A percentile compares a stretch with the other conserved stretches of the same genome.
phyloP scores from a whole-genome alignment of 2,329 filamentous ascomycete genomes.

The Cladosporium phlei region DNA sequence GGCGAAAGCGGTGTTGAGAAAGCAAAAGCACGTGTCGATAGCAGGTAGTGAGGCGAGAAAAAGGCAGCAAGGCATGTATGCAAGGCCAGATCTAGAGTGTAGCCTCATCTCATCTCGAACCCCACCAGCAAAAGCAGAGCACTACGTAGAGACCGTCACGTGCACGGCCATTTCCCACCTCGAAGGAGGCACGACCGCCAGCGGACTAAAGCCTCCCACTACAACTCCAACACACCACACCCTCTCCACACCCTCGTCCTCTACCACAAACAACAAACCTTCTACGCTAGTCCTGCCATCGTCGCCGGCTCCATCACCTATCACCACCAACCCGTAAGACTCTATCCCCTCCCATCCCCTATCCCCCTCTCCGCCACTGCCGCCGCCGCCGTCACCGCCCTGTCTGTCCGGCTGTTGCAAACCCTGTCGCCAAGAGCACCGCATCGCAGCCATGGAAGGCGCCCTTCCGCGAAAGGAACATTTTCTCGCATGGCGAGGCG shows the following conservation, averaged over 20 bases:
- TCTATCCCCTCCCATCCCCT: neutral
- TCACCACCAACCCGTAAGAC: slow-evolving; percentile 10
- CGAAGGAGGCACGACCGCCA: too few relatives aligned
- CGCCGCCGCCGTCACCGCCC: too few relatives aligned
- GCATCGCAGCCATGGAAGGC: neutral
- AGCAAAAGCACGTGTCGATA: too few relatives aligned
- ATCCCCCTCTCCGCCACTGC: slow-evolving; percentile 3
- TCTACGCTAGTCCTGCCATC: slow-evolving; percentile 9
- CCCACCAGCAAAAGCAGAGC: too few relatives aligned
- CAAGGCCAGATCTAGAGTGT: too few relatives aligned
- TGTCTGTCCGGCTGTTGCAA: too few relatives aligned
- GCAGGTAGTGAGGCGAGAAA: too few relatives aligned
- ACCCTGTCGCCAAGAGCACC: slow-evolving; percentile 11
- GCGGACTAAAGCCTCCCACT: slow-evolving; percentile 1
- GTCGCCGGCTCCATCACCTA: slow-evolving; percentile 5
- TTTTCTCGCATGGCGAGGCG: neutral
- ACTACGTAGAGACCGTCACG: too few relatives aligned
- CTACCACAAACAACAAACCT: slow-evolving; percentile 5
- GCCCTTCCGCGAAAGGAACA: neutral
- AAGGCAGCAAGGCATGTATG: too few relatives aligned
- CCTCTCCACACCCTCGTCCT: slow-evolving; percentile 5
- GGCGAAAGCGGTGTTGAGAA: too few relatives aligned
- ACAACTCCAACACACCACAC: slow-evolving; percentile 4
- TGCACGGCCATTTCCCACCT: too few relatives aligned
- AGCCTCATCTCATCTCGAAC: too few relatives aligned